phyloP scores from a whole-genome alignment of 1,139 yeast genomes.

The Kluyveromyces sp. region DNA sequence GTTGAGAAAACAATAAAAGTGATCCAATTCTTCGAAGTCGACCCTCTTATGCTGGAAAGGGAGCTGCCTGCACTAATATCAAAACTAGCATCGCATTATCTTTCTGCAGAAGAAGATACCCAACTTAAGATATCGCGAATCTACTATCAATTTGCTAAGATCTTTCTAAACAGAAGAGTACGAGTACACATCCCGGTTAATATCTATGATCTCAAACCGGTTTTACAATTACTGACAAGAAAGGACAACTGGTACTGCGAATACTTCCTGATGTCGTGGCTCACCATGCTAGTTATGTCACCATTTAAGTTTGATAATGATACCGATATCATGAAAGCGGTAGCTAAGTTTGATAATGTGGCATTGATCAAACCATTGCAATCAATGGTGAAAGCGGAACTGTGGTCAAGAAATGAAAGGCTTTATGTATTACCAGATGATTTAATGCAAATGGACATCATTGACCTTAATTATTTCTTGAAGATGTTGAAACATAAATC shows the following conservation, averaged over 20 bases:
- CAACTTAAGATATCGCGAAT: conserved; percentile 24
- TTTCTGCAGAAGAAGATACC: conserved; percentile 8
- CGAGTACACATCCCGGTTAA: conserved; percentile 54
- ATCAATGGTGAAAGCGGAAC: conserved; percentile 24
- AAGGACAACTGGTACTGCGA: conserved; percentile 45
- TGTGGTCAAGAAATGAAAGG: conserved; percentile 23
- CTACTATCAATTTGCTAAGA: conserved; percentile 54
- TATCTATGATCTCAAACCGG: conserved; percentile 38
- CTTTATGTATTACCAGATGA: conserved; percentile 8
- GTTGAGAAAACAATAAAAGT: conserved; percentile 11
- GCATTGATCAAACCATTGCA: conserved; percentile 39
- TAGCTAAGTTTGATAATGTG: conserved; percentile 30
- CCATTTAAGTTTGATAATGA: conserved; percentile 56
- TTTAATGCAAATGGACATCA: neutral
- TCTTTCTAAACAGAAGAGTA: conserved; percentile 57
- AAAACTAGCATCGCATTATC: conserved; percentile 30
- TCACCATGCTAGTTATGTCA: conserved; percentile 55
- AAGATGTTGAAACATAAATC: neutral
- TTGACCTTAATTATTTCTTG: neutral
- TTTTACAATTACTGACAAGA: conserved; percentile 26
- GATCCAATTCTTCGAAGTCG: conserved; percentile 46
- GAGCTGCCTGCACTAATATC: conserved; percentile 33
- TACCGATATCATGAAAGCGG: conserved; percentile 35
- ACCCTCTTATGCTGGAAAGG: conserved; percentile 46
- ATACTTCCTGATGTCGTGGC: conserved; percentile 64